Conservation (phyloP, 2,329 filamentous ascomycete species). For the Colletotrichum sp. region DNA sequence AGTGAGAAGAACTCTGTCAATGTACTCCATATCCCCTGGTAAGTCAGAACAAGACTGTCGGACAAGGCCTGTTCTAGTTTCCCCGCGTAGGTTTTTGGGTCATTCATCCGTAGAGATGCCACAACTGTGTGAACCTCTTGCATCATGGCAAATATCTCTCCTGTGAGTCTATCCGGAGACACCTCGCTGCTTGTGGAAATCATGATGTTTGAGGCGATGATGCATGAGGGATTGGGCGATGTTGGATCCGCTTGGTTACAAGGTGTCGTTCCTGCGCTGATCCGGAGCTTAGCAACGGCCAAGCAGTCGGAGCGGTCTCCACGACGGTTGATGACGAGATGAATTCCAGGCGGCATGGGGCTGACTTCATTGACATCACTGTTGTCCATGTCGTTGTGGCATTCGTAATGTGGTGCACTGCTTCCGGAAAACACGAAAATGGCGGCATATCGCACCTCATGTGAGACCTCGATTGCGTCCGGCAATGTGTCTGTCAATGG, state of each 20-base stretch:
- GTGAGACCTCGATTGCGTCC: rapidly evolving
- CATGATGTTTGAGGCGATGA: neutral
- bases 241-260: rapidly evolving
- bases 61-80: rapidly evolving
- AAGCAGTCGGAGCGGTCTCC: neutral
- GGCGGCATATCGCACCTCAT: rapidly evolving
- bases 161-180: neutral
- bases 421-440: neutral
- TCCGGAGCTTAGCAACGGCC: neutral
- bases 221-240: neutral
- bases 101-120: neutral
- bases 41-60: neutral
- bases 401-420: no score
- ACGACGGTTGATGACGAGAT: neutral
- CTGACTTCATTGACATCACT: no score
- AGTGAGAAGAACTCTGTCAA: rapidly evolving
- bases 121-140: neutral
- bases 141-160: neutral
- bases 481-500: rapidly evolving
- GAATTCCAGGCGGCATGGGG: neutral
- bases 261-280: neutral
- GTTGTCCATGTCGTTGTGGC: no score
- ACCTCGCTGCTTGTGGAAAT: neutral
- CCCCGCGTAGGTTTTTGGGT: neutral
- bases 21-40: neutral